Base-by-base conservation (phyloP, 2,329 filamentous ascomycete species). In the Diaporthe velutina region DNA sequence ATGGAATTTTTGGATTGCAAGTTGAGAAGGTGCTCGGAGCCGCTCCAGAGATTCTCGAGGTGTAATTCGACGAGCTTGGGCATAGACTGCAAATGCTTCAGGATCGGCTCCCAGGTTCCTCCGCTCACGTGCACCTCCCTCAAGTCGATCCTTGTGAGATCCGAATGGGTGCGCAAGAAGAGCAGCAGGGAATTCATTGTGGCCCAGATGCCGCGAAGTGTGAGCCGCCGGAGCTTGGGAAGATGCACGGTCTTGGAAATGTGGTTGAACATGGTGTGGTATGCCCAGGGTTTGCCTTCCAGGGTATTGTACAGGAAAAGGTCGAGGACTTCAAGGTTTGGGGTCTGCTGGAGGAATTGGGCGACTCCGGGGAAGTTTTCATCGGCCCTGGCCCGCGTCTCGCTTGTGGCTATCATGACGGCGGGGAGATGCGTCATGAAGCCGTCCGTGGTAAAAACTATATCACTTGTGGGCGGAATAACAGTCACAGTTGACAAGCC, bases 1-100 rank as follows among this genome's bases (percentile, higher is more conserved):
- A n/a, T 19, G 4, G 45, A 42, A 15, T 72, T 25, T 48, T 4
- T 13, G 35, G 70, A 58, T 25, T 42, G 45, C 19, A 72, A 58
- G 48, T 72, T 72, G 12, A 72, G 28, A 1, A 72, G 70, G 35
- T 64, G 57, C 48, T 42, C 38, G 38, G 70, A 55, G 17, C 48
- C 57, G 50, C 70, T 19, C 57, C 57, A 72, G 33, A 64, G 57
- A 45, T 72, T 72, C 45, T 72, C 70, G 25, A 72, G 70, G 25
- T 72, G 70, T n/a, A 72, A 30, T 25, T 12, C 22, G 9, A n/a
- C 22, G 6, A 72, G 58, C 10, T 35, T 33, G 4, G 25, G 33
- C 70, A 72, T 72, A 7, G 25, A 40, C 45, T 22, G 25, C 19
- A 72, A 5, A 13, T 64, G 57, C 28, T 40, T 28, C 8, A 72